Conservation (phyloP, 495 filamentous ascomycete genomes). For the Daldinia decipiens region DNA sequence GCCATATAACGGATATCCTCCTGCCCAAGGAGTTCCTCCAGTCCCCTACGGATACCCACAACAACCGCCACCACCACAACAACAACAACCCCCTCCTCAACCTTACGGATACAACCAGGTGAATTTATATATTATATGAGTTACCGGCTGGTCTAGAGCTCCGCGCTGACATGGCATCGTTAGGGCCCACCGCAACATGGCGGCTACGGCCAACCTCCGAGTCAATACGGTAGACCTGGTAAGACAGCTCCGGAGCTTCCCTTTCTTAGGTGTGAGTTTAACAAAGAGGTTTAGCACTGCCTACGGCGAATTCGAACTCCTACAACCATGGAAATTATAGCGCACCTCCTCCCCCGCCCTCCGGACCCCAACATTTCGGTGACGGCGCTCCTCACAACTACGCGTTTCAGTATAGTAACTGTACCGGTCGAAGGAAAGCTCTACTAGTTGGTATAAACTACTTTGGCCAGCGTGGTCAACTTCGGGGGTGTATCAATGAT, state of each 20-base stretch:
- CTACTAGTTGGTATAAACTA: conserved; percentile 98
- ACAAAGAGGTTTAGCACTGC: conserved; percentile 49
- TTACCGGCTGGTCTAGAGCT: conserved; percentile 33
- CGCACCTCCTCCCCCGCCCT: conserved; percentile 69
- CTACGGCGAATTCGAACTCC: conserved; percentile 60
- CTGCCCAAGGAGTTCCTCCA: conserved; percentile 47
- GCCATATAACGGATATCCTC: conserved; percentile 54
- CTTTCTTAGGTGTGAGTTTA: neutral
- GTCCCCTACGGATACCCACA: conserved; percentile 60
- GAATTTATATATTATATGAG: conserved; percentile 40
- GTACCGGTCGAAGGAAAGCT: conserved; percentile 90
- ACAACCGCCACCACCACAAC: conserved; percentile 49
- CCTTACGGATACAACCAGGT: conserved; percentile 48
- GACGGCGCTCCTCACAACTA: conserved; percentile 81
- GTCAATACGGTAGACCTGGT: conserved; percentile 57
- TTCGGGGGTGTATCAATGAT: conserved; percentile 97
- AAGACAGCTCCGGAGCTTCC: conserved; percentile 34
- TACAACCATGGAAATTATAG: conserved; percentile 62
- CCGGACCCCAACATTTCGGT: conserved; percentile 73
- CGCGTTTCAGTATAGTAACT: conserved; percentile 90
- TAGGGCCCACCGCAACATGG: conserved; percentile 57
- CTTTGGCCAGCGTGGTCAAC: conserved; percentile 89
- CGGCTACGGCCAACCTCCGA: conserved; percentile 52
- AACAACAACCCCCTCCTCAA: conserved; percentile 53
- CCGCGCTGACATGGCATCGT: conserved; percentile 28